Evolutionary conservation across 305 asterid genomes (phyloP).

Genomic region (Coffea humblotiana): DNA sequence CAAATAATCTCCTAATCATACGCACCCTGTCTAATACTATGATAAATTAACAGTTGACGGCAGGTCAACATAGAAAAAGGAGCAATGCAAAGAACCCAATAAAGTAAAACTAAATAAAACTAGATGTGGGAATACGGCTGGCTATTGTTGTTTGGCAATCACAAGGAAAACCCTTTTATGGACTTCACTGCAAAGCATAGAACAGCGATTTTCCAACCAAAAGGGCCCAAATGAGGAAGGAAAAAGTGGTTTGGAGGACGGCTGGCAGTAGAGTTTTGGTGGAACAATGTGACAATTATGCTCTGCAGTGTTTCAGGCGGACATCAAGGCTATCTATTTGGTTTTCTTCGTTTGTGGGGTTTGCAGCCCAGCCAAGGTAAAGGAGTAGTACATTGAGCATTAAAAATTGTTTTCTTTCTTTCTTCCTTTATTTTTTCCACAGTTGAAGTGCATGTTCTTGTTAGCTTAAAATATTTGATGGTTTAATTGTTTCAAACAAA

Average conservation of each 20-base stretch:
- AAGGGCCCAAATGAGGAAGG: constrained; percentile 13
- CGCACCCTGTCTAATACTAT: background rate
- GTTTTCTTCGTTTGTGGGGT: constrained; percentile 16
- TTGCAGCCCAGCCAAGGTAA: background rate
- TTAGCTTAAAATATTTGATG: background rate
- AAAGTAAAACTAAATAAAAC: background rate
- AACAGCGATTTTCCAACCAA: constrained; percentile 15
- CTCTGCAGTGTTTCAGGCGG: constrained; percentile 23
- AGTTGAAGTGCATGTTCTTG: background rate
- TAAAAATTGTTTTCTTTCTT: background rate
- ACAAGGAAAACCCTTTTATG: background rate
- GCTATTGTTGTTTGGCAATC: background rate
- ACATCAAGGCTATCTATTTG: constrained; percentile 20
- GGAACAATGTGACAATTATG: constrained; percentile 18
- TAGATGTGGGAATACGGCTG: constrained; percentile 15
- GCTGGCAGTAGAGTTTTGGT: constrained; percentile 12
- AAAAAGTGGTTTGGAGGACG: constrained; percentile 11
- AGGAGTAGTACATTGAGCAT: background rate
- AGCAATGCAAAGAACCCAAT: background rate
- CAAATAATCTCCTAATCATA: no score
- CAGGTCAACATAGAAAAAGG: background rate
- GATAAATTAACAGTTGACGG: background rate
- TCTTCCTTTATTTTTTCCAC: background rate
- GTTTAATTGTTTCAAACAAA: background rate
- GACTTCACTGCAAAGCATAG: constrained; percentile 4